Conservation (phyloP, 257 asterid species). For the Buddleja alternifolia region DNA sequence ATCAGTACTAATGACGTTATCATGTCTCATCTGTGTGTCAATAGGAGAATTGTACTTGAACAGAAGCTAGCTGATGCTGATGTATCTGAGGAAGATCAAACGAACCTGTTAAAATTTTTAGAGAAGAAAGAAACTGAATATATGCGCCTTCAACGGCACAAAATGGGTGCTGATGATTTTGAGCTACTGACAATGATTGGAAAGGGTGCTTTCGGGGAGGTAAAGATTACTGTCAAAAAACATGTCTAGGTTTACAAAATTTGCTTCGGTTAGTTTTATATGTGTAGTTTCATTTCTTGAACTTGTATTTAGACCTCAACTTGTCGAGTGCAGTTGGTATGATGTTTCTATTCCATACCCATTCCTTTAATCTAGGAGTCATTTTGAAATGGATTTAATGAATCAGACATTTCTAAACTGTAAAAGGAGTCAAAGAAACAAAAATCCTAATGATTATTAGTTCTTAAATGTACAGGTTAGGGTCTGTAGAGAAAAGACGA, state of each 20-base stretch:
- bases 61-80: conserved; percentile 79
- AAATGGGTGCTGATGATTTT: conserved; percentile 59
- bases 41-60: conserved; percentile 66
- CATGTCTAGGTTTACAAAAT: neutral
- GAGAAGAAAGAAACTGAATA: conserved; percentile 82
- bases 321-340: no score
- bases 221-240: neutral
- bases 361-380: no score
- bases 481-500: conserved; percentile 49
- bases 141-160: conserved; percentile 82
- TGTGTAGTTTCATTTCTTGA: neutral
- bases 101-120: conserved; percentile 58
- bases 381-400: neutral
- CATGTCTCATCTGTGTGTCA: conserved; percentile 23
- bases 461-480: conserved; percentile 41
- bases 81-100: conserved; percentile 80
- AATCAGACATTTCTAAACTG: neutral
- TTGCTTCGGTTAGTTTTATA: neutral
- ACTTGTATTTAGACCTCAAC: neutral
- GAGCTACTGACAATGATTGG: conserved; percentile 39
- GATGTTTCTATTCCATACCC: no score
- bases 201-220: conserved; percentile 32
- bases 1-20: neutral
- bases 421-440: neutral
- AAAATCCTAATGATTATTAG: neutral